These are phyloP conservation scores for Fusarium dlaminii DNA, from an alignment of 2,329 filamentous ascomycete genomes.

Conservation along the genomic window DNA sequence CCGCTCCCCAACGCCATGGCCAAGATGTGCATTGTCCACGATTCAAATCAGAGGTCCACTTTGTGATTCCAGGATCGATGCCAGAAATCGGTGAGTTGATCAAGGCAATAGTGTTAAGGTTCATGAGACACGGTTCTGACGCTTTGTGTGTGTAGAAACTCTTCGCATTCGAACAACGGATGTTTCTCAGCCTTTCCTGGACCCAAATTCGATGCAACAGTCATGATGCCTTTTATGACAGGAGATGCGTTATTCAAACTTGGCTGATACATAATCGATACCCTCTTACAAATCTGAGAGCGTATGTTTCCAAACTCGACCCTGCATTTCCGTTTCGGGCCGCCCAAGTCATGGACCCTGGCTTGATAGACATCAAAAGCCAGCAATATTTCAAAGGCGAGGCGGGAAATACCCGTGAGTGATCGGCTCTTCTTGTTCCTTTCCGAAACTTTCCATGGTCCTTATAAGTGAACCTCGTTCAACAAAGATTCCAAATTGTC, in stretches of 20 bases:
- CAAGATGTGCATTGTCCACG: slow-evolving; percentile 40
- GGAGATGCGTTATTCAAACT: not conserved
- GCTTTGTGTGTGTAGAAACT: slow-evolving; percentile 30
- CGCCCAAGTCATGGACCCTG: not conserved
- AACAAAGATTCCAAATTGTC: not conserved
- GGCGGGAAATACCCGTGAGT: not conserved
- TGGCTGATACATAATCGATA: not conserved
- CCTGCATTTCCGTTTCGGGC: not conserved
- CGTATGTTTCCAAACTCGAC: not conserved
- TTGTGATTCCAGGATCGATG: slow-evolving; percentile 42
- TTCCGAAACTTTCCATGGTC: not conserved
- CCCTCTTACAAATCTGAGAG: not conserved
- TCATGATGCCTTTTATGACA: slow-evolving; percentile 6
- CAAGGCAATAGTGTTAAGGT: not conserved
- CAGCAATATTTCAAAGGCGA: not conserved
- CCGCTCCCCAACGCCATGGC: slow-evolving; percentile 32
- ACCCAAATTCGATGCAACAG: slow-evolving; percentile 41
- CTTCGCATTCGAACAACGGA: slow-evolving; percentile 42
- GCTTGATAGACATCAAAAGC: not conserved
- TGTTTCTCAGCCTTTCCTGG: slow-evolving; percentile 49
- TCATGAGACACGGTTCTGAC: not conserved
- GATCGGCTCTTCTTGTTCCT: not conserved
- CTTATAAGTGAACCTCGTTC: not conserved
- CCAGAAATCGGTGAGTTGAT: slow-evolving; percentile 40
- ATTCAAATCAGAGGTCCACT: slow-evolving; percentile 43